phyloP scores from a whole-genome alignment of 768 basidiomycete species.

The Lactarius indigo region DNA sequence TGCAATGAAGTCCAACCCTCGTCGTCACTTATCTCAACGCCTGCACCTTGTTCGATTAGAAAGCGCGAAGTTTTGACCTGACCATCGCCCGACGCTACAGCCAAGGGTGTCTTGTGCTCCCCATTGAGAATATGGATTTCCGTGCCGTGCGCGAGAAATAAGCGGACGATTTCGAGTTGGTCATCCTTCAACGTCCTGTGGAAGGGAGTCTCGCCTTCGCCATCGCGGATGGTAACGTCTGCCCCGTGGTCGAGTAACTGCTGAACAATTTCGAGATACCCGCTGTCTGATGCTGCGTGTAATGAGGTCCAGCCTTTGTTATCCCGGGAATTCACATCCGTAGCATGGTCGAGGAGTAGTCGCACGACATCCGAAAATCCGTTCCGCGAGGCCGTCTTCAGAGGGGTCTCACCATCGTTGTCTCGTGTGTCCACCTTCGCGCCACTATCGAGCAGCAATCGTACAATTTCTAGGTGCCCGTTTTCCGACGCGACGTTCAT shows the following conservation, averaged over 20 bases:
- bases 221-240: background rate
- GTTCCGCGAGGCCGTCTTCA: background rate
- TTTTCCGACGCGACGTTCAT: background rate
- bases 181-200: background rate
- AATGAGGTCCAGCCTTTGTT: background rate
- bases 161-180: background rate
- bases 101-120: background rate
- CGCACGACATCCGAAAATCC: background rate
- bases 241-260: background rate
- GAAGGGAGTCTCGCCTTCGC: background rate
- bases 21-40: background rate
- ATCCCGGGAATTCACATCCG: background rate
- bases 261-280: background rate
- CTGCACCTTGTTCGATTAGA: background rate
- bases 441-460: background rate
- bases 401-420: background rate
- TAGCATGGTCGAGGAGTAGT: background rate
- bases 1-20: background rate
- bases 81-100: background rate
- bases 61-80: background rate
- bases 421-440: background rate
- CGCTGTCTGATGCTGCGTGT: background rate
- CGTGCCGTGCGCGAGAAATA: background rate
- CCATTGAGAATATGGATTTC: background rate
- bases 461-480: background rate